Evolutionary conservation across 352 stramenopile species (phyloP), one percentile per base, ranked within the genome.

Genomic region (Phytopythium chamaehyphon): DNA sequence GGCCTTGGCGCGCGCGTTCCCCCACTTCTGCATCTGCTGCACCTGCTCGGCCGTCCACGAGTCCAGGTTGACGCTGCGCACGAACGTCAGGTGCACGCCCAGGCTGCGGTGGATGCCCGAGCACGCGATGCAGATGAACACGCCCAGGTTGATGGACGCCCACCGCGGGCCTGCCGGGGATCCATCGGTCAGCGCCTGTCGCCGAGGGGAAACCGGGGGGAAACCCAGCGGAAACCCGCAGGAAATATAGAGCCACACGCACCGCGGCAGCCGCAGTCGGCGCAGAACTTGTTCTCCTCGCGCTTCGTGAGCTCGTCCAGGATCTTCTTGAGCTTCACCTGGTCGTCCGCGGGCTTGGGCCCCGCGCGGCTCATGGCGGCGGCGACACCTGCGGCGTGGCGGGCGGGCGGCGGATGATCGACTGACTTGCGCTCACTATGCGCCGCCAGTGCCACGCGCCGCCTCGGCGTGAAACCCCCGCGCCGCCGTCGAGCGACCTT

Each of bases 71-170:
- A 95, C 85, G 31, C 83, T 96, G 24, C 92, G 84, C 55, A 98
- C 93, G 54, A 97, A 96, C 16, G 87, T 96, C 33, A 98, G 60
- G 64, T 98, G 93, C 26, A 97, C 88, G 51, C 93, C 93, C 47
- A 98, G 72, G 42, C 83, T 93, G 53, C 93, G 86, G 62, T 98
- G 93, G 62, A 97, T 95, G 26, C 90, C 93, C 15, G 88, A 94
- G 69, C 93, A 98, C 44, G 87, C 77, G 60, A 97, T 96, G 73
- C 93, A 98, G 57, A 98, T 92, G 67, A 98, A 98, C 19, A 97
- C 88, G 26, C 93, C 93, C 16, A 97, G 66, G 70, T 96, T 98
- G 57, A 97, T 95, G 24, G 83, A 96, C 28, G 90, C 91, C 93
- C 93, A 98, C 47, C 87, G 89, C 24, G 93, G 93, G 0, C 81